A percentile compares a stretch with the other conserved stretches of the same genome.
Conservation (phyloP, 192 early-diverging fungal genomes). For the Podila minutissima region DNA sequence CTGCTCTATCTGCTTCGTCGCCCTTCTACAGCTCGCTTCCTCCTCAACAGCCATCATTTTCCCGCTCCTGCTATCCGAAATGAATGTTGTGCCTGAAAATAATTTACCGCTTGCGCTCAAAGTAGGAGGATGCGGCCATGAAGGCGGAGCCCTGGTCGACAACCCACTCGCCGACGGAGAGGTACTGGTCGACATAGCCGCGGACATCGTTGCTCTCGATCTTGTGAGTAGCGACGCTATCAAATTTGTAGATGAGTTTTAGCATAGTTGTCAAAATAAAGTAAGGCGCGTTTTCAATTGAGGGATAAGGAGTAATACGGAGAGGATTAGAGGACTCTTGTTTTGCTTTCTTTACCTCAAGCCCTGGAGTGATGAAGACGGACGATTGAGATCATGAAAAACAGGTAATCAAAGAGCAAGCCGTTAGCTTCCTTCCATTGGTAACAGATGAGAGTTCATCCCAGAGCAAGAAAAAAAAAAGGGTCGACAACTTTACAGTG, state of each 20-base stretch:
- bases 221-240: conserved; percentile 55
- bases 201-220: conserved; percentile 63
- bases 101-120: conserved; percentile 61
- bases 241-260: background rate
- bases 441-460: conserved; percentile 3
- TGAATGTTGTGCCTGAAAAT: background rate
- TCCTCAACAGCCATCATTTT: too few relatives aligned
- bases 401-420: background rate
- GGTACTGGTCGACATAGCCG: conserved; percentile 59
- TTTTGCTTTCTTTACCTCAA: conserved; percentile 18
- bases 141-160: conserved; percentile 58
- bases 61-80: background rate
- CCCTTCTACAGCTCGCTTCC: background rate
- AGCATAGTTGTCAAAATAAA: background rate
- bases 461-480: background rate
- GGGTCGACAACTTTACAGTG: conserved; percentile 52
- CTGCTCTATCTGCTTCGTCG: background rate
- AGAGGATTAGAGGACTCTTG: background rate
- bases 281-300: background rate
- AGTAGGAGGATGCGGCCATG: conserved; percentile 57
- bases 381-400: background rate
- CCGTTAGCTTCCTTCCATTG: background rate
- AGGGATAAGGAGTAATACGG: background rate
- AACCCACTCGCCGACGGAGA: conserved; percentile 65
- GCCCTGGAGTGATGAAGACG: conserved; percentile 9